Percentiles rank a stretch among this genome's conserved stretches.
phyloP scores from a whole-genome alignment of 2,329 filamentous ascomycete genomes.

The Fusarium chaquense region DNA sequence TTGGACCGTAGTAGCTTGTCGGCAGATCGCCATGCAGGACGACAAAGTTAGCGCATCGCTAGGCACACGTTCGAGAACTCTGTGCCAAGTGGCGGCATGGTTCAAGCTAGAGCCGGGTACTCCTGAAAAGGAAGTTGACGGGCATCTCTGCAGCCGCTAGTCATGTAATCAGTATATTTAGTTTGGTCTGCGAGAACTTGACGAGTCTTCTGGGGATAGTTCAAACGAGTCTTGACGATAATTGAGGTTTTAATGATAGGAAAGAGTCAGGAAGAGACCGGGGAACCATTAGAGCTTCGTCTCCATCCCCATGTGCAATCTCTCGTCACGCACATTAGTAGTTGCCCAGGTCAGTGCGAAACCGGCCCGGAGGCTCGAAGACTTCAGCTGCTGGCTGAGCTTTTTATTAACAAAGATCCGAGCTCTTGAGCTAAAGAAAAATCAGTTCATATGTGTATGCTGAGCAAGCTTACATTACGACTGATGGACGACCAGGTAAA shows the following conservation, averaged over 20 bases:
- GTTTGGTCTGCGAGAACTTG: slow-evolving; percentile 16
- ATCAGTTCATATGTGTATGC: neutral
- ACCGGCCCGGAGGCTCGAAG: slow-evolving; percentile 15
- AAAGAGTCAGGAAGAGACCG: slow-evolving; percentile 13
- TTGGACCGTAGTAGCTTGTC: slow-evolving; percentile 3
- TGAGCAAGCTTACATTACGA: neutral
- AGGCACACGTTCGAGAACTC: slow-evolving; percentile 26
- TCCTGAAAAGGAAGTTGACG: slow-evolving; percentile 36
- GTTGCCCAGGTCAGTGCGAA: slow-evolving; percentile 16
- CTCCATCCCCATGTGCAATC: neutral
- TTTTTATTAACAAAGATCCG: slow-evolving; percentile 3
- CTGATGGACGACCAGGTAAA: neutral
- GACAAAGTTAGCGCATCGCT: slow-evolving; percentile 13
- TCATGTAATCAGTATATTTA: slow-evolving; percentile 28
- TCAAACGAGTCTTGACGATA: slow-evolving; percentile 6
- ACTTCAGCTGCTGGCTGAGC: neutral
- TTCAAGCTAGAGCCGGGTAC: slow-evolving; percentile 29
- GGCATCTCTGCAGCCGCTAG: slow-evolving; percentile 30
- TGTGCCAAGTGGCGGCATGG: slow-evolving; percentile 29
- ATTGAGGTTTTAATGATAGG: slow-evolving; percentile 15
- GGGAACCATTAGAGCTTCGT: slow-evolving; percentile 12
- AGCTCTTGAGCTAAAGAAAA: neutral
- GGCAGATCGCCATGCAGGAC: slow-evolving; percentile 33
- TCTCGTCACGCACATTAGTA: neutral
- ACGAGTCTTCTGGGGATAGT: slow-evolving; percentile 30